Percentiles rank a stretch among this genome's conserved stretches.
These are phyloP conservation scores for Kernera saxatilis DNA, from an alignment of 345 rosid genomes.

Conservation along the genomic window DNA sequence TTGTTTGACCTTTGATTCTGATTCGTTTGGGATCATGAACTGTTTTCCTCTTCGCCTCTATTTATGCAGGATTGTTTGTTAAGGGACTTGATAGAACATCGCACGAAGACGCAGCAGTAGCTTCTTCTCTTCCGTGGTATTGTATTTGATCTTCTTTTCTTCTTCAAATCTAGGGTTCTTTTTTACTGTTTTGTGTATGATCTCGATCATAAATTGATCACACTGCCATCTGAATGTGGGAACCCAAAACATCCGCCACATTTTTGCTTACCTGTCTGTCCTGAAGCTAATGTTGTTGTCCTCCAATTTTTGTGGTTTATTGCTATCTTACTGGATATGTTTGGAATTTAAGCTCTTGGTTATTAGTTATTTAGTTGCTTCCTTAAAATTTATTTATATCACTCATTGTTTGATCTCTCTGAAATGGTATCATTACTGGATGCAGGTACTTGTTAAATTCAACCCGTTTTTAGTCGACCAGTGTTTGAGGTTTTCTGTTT, in stretches of 20 bases:
- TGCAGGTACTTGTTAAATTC: not conserved
- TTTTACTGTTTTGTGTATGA: not conserved
- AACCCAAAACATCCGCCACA: no score
- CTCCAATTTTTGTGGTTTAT: no score
- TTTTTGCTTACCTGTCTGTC: no score
- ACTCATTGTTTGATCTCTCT: not conserved
- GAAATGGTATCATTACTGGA: not conserved
- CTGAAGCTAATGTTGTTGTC: no score
- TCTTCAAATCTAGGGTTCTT: not conserved
- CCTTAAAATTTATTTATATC: not conserved
- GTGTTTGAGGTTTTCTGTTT: not conserved
- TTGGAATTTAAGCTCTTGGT: not conserved
- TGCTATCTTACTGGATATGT: not conserved
- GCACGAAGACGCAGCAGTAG: not conserved
- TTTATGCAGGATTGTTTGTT: not conserved
- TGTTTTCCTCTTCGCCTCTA: not conserved
- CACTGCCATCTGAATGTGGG: no score
- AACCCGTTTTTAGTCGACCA: not conserved
- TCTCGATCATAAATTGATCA: not conserved
- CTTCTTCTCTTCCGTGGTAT: constrained; percentile 3
- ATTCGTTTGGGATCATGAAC: constrained; percentile 8
- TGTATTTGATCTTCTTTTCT: constrained; percentile 1
- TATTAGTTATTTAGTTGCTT: not conserved
- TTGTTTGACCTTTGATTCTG: constrained; percentile 24
- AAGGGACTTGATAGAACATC: not conserved